A percentile compares a stretch with the other conserved stretches of the same genome.
Conservation (phyloP, 1,284 basidiomycete species). For the Ceratobasidium sp. region DNA sequence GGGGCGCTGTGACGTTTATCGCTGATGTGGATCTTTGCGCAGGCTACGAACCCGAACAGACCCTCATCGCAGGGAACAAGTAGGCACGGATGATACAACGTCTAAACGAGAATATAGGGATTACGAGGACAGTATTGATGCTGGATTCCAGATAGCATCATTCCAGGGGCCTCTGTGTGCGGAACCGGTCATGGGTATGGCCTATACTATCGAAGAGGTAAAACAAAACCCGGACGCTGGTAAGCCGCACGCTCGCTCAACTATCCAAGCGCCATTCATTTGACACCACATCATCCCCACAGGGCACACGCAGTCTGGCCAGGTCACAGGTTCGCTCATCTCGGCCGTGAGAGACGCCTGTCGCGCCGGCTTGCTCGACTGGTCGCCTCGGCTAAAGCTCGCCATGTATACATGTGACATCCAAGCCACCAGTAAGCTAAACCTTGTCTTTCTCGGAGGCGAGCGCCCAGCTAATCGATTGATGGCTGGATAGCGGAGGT, state of each 20-base stretch:
- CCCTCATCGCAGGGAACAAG: conserved; percentile 46
- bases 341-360: conserved; percentile 91
- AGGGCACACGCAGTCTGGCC: conserved; percentile 74
- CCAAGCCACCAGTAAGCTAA: conserved; percentile 90
- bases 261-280: conserved; percentile 28
- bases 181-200: conserved; percentile 94
- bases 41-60: conserved; percentile 46
- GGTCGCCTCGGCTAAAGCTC: conserved; percentile 96
- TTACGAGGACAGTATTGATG: conserved; percentile 87
- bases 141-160: conserved; percentile 94
- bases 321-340: conserved; percentile 89
- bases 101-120: conserved; percentile 60
- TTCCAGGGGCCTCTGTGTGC: conserved; percentile 95
- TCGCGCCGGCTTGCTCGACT: conserved; percentile 89
- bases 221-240: conserved; percentile 63
- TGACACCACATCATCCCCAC: conserved; percentile 42
- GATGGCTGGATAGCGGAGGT: conserved; percentile 78
- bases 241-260: conserved; percentile 16
- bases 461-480: conserved; percentile 32
- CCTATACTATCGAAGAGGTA: conserved; percentile 88
- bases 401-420: conserved; percentile 99
- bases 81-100: conserved; percentile 52
- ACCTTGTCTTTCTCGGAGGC: background rate
- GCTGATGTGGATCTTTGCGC: conserved; percentile 4
- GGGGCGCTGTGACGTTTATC: conserved; percentile 18